phyloP scores from a whole-genome alignment of 2,329 filamentous ascomycete species.

The Parastagonospora nodorum region DNA sequence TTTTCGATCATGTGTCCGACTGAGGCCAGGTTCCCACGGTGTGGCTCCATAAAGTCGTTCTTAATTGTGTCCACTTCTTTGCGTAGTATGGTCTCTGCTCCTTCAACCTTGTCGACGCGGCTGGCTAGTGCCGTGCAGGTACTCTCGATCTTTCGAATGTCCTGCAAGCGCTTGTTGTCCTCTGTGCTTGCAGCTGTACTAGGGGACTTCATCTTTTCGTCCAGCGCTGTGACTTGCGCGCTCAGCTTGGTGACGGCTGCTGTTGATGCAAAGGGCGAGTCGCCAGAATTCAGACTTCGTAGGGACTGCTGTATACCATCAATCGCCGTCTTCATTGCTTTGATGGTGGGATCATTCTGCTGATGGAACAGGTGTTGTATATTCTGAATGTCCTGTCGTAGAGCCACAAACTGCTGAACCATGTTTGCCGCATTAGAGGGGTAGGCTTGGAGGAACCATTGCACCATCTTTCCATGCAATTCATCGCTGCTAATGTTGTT shows the following conservation, averaged over 20 bases:
- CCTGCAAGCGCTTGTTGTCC: neutral
- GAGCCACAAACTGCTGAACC: slow-evolving; percentile 1
- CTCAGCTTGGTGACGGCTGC: neutral
- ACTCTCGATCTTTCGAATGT: neutral
- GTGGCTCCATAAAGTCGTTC: slow-evolving; percentile 8
- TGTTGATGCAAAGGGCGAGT: neutral
- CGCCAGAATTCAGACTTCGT: slow-evolving; percentile 1
- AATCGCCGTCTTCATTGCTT: neutral
- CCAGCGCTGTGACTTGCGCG: neutral
- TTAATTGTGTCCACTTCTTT: slow-evolving; percentile 8
- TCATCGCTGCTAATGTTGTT: slow-evolving; percentile 33
- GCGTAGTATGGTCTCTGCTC: neutral
- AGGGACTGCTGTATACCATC: slow-evolving; percentile 1
- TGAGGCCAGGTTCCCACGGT: slow-evolving; percentile 5
- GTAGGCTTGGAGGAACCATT: slow-evolving; percentile 28
- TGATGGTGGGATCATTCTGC: neutral
- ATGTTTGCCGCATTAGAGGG: slow-evolving; percentile 8
- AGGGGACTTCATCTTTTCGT: neutral
- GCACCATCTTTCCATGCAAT: slow-evolving; percentile 26
- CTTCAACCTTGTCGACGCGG: neutral
- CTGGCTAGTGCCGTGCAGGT: neutral
- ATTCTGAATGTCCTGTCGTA: slow-evolving; percentile 8
- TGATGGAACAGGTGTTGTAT: slow-evolving; percentile 1
- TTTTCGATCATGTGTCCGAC: slow-evolving; percentile 3
- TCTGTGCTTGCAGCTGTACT: neutral